Percentiles rank a stretch among this genome's conserved stretches.
phyloP scores from a whole-genome alignment of 257 asterid species.

The Solanum corneliomulleri region DNA sequence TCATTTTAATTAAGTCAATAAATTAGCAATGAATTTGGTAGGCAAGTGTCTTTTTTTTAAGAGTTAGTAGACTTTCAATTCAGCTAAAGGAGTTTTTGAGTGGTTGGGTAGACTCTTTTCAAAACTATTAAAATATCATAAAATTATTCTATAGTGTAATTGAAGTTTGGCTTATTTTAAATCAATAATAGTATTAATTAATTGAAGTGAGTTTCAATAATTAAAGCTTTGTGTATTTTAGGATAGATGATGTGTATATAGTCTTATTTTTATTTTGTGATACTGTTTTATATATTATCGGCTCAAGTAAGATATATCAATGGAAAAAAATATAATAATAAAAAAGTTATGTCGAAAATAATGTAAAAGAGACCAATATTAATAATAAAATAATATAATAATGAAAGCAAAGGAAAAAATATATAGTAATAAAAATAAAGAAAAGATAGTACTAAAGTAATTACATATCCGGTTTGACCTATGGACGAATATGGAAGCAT shows the following conservation, averaged over 20 bases:
- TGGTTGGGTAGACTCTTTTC: background rate
- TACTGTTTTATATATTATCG: background rate
- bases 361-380: background rate
- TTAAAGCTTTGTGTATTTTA: background rate
- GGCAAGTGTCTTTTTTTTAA: background rate
- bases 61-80: background rate
- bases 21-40: background rate
- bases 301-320: background rate
- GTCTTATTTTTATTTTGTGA: background rate
- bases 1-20: background rate
- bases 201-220: background rate
- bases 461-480: too few relatives aligned
- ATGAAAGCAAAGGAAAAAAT: background rate
- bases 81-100: background rate
- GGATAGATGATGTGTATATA: rapidly evolving
- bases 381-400: background rate
- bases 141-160: background rate
- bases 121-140: background rate
- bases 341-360: background rate
- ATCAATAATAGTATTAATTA: background rate
- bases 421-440: background rate
- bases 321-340: background rate
- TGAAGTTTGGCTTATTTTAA: background rate
- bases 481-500: too few relatives aligned
- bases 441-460: background rate